Base-by-base conservation (phyloP, 257 asterid species). In the Voacanga thouarsii region DNA sequence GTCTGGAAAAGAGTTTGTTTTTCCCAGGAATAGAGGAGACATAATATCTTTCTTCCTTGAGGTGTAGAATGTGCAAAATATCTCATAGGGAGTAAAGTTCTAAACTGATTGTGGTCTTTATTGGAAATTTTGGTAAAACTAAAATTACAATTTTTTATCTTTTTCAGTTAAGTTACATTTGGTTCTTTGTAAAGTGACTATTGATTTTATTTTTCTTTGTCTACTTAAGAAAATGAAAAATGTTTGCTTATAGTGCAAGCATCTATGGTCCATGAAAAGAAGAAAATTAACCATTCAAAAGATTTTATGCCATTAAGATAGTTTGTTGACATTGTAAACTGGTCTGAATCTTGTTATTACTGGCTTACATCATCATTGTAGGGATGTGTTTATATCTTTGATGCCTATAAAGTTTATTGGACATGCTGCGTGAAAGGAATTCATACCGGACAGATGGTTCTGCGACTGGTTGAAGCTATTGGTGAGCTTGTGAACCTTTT, bases 341-440 rank as follows among this genome's bases (percentile, higher is more conserved):
- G 65, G 33, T n/a, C 26, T 1, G 28, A 18, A 59, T 61, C 66
- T 72, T 21, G 61, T 64, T 45, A 45, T 75, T 72, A 79, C 78
- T 72, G 70, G 68, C 43, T 74, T 73, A 75, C 10, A 50, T 60
- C 37, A 55, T 23, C 43, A 51, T 83, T 81, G 74, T 82, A 94
- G 98, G 98, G 98, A 65, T 92, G 97, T 74, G 90, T 92, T 71
- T 94, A 92, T 87, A 92, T 94, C 57, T 37, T 83, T 82, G 99
- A 94, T 18, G 99, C 99, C 12, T 94, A 92, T 78, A 94, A 84
- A 90, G 96, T 94, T 76, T 94, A 94, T 69, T 94, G 99, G 99
- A 75, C 90, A 8, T 82, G 92, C 86, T 90, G 97, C 24, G 85
- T 92, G 72, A 92, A 92, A 77, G 99, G 99, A 71, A 49, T 90